Evolutionary conservation across 371 early-diverging fungal species (phyloP).

Genomic region (Chytridium lagenaria): DNA sequence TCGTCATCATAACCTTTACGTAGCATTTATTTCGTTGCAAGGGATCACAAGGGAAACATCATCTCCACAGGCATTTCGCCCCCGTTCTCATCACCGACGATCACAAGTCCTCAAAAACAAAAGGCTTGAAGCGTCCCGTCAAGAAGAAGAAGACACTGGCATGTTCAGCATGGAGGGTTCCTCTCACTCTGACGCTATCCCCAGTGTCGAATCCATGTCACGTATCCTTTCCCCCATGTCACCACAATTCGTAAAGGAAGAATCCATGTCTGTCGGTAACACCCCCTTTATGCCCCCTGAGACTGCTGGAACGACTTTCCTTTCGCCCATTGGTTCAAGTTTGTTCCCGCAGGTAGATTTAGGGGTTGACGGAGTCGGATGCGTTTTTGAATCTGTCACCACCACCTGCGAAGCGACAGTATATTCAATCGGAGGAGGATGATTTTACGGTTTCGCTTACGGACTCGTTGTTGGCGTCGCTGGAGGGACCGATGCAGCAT

Average conservation of each 20-base stretch:
- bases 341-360: not conserved
- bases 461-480: not conserved
- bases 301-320: not conserved
- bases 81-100: conserved; percentile 96
- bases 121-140: conserved; percentile 5
- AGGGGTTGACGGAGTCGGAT: not conserved
- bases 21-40: conserved; percentile 74
- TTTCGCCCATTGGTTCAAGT: not conserved
- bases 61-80: conserved; percentile 86
- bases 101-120: conserved; percentile 73
- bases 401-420: not conserved
- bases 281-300: not conserved
- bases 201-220: not conserved
- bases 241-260: not conserved
- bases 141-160: not conserved
- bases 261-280: not conserved
- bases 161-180: not conserved
- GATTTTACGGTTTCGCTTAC: not conserved
- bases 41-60: conserved; percentile 69
- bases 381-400: not conserved
- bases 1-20: conserved; percentile 6
- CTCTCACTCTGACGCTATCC: not conserved
- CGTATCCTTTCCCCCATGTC: not conserved
- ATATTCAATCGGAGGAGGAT: not conserved
- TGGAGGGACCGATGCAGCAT: not conserved